These are phyloP conservation scores for Phycomyces blakesleeanus DNA, from an alignment of 192 early-diverging fungal genomes.

Conservation along the genomic window DNA sequence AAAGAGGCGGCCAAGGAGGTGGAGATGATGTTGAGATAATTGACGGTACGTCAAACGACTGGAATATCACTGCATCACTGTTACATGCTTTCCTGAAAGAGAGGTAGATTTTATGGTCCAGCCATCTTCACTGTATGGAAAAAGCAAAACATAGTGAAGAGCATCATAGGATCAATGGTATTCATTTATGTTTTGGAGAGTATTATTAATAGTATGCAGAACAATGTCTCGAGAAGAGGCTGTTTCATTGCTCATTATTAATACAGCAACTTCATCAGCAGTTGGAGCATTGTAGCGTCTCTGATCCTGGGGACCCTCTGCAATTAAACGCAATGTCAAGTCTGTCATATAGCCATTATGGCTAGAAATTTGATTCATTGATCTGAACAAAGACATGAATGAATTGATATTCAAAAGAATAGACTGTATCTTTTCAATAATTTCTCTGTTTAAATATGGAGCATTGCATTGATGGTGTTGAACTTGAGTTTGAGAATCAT, in stretches of 20 bases:
- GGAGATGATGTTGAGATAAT: neutral
- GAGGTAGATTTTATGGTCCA: neutral
- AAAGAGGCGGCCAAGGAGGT: conserved; percentile 3
- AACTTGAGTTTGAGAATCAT: no score
- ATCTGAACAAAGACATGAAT: neutral
- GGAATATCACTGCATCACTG: neutral
- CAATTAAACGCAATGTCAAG: neutral
- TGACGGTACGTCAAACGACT: neutral
- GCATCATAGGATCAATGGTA: neutral
- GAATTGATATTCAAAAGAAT: neutral
- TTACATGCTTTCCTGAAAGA: neutral
- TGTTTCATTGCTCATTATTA: neutral
- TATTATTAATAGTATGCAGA: neutral
- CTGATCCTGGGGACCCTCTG: conserved; percentile 3
- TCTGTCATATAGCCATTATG: no score
- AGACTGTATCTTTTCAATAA: neutral
- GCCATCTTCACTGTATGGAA: neutral
- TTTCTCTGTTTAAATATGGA: no score
- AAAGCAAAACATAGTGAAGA: neutral
- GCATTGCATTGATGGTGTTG: no score
- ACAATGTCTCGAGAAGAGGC: neutral
- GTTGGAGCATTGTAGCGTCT: conserved; percentile 4
- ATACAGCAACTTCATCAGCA: neutral
- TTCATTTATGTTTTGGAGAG: neutral
- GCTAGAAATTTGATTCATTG: neutral